A percentile compares a stretch with the other conserved stretches of the same genome.
Conservation (phyloP, 2,329 filamentous ascomycete genomes). For the Monilinia laxa region DNA sequence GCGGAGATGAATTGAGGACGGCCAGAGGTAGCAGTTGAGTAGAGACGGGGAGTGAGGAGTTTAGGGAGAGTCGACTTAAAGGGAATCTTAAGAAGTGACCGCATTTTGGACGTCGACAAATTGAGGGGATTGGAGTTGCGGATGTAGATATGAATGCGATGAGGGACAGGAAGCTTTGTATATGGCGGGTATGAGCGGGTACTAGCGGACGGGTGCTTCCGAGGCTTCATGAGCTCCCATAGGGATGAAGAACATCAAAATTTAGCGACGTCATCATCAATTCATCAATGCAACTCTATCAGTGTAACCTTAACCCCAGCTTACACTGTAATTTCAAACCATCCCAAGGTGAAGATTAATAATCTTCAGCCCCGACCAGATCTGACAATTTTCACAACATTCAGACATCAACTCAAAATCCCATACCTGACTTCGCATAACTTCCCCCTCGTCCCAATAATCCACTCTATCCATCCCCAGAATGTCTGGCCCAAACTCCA, state of each 20-base stretch:
- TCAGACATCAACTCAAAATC: background rate
- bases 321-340: too few relatives aligned
- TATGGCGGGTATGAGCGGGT: conserved; percentile 4
- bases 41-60: conserved; percentile 17
- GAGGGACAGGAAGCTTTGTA: background rate
- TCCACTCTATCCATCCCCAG: background rate
- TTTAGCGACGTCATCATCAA: conserved; percentile 7
- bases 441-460: background rate
- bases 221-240: background rate
- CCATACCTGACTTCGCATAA: too few relatives aligned
- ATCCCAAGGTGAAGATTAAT: background rate
- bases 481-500: background rate
- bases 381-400: background rate
- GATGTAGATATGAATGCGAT: background rate
- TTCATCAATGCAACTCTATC: too few relatives aligned
- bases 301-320: too few relatives aligned
- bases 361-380: conserved; percentile 4
- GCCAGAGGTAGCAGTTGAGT: conserved; percentile 25
- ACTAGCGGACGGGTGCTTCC: background rate
- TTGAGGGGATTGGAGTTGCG: background rate
- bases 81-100: background rate
- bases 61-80: conserved; percentile 25
- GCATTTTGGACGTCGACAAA: conserved; percentile 8
- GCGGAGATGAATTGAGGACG: conserved; percentile 22
- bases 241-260: background rate